phyloP scores from a whole-genome alignment of 176 grass and related monocot species.

The Urochloa ruziziensis region DNA sequence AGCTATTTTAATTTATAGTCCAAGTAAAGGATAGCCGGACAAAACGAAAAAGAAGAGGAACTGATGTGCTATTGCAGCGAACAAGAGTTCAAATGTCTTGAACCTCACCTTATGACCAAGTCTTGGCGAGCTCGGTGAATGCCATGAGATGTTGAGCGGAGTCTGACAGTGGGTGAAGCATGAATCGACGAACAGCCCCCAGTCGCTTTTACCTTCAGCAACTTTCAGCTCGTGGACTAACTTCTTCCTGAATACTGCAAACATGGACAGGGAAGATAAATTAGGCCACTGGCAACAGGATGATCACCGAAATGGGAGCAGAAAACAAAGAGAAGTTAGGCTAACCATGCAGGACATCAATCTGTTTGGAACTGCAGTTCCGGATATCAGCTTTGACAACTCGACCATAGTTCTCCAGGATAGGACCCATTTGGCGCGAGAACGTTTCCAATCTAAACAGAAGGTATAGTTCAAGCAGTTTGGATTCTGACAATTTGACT shows the following conservation, averaged over 20 bases:
- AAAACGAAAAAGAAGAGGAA: background rate
- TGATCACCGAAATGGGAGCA: background rate
- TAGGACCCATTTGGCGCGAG: constrained; percentile 27
- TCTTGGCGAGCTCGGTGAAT: constrained; percentile 32
- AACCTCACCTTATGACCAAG: constrained; percentile 38
- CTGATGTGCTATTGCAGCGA: no score
- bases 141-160: constrained; percentile 33
- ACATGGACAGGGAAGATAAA: background rate
- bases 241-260: constrained; percentile 35
- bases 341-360: constrained; percentile 49
- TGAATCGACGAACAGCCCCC: constrained; percentile 70
- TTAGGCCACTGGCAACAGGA: background rate
- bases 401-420: constrained; percentile 31
- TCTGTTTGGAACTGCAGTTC: constrained; percentile 42
- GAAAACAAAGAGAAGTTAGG: background rate
- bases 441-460: constrained; percentile 28
- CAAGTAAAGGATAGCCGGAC: no score
- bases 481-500: background rate
- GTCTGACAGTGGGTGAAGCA: constrained; percentile 77
- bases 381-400: constrained; percentile 44
- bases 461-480: background rate
- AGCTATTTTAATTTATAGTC: no score
- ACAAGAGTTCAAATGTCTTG: background rate
- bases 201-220: constrained; percentile 11
- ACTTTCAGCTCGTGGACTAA: constrained; percentile 38